Evolutionary conservation across 1,139 yeast species (phyloP).

Genomic region (Candida sanyaensis): DNA sequence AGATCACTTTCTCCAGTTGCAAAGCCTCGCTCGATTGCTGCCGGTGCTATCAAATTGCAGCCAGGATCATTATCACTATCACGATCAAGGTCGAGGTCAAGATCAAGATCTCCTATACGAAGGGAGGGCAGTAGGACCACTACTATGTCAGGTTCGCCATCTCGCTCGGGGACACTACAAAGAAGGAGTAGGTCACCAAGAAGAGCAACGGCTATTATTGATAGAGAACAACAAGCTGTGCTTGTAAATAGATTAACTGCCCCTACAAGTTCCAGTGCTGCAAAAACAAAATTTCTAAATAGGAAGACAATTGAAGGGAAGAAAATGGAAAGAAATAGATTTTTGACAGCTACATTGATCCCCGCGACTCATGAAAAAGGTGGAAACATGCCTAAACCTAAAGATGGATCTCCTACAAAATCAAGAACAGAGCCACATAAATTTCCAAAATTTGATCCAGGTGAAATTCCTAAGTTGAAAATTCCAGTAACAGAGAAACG

Average conservation of each 20-base stretch:
- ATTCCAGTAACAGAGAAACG: conserved; percentile 35
- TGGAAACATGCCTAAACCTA: background rate
- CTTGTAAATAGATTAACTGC: conserved; percentile 21
- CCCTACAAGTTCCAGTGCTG: conserved; percentile 34
- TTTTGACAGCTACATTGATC: conserved; percentile 38
- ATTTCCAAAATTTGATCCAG: conserved; percentile 18
- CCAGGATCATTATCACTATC: background rate
- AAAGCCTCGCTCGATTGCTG: background rate
- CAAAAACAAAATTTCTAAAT: conserved; percentile 18
- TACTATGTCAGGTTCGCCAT: conserved; percentile 4
- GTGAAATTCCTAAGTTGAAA: conserved; percentile 24
- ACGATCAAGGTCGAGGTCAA: background rate
- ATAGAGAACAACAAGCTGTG: conserved; percentile 4
- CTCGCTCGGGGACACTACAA: background rate
- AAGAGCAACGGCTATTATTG: background rate
- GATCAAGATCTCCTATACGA: conserved; percentile 4
- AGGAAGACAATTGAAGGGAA: conserved; percentile 6
- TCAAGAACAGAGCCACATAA: background rate
- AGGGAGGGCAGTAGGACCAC: background rate
- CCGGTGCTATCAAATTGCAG: background rate
- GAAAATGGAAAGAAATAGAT: conserved; percentile 26
- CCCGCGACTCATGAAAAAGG: background rate
- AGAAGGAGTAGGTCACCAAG: conserved; percentile 3
- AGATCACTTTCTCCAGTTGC: conserved; percentile 13
- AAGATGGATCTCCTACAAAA: conserved; percentile 7